Conservation (phyloP, 2,329 filamentous ascomycete genomes). For the Aureobasidium sp. region DNA sequence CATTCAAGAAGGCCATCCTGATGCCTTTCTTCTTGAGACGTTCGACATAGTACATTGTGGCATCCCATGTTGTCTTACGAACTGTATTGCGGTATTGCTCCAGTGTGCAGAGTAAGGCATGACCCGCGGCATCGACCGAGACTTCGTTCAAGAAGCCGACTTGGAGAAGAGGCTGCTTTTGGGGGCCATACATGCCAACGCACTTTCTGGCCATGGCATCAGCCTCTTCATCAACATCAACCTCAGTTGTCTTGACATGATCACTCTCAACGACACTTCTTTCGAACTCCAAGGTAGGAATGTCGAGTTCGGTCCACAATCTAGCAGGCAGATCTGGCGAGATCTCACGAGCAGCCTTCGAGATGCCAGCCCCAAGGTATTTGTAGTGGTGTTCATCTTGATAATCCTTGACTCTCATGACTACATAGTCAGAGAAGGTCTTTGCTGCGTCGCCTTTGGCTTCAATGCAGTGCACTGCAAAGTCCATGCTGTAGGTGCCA, state of each 20-base stretch:
- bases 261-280: constrained; percentile 62
- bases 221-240: constrained; percentile 70
- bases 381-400: constrained; percentile 62
- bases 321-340: constrained; percentile 61
- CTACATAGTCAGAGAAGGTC: constrained; percentile 45
- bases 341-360: constrained; percentile 49
- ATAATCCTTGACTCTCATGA: constrained; percentile 52
- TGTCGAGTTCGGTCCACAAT: constrained; percentile 69
- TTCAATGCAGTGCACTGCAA: constrained; percentile 54
- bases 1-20: constrained; percentile 71
- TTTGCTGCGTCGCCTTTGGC: constrained; percentile 13
- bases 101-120: constrained; percentile 52
- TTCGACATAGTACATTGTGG: constrained; percentile 56
- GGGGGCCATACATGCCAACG: constrained; percentile 67
- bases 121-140: constrained; percentile 61
- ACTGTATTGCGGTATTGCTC: constrained; percentile 57
- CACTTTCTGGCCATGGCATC: constrained; percentile 77
- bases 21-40: constrained; percentile 57
- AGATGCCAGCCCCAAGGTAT: constrained; percentile 67
- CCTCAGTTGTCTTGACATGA: constrained; percentile 61
- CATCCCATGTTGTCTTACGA: constrained; percentile 54
- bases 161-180: constrained; percentile 57
- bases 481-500: constrained; percentile 67
- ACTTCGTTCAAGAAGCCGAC: constrained; percentile 63
- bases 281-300: constrained; percentile 60